Conservation (phyloP, 1,284 basidiomycete genomes). For the Coniferiporia weirii region DNA sequence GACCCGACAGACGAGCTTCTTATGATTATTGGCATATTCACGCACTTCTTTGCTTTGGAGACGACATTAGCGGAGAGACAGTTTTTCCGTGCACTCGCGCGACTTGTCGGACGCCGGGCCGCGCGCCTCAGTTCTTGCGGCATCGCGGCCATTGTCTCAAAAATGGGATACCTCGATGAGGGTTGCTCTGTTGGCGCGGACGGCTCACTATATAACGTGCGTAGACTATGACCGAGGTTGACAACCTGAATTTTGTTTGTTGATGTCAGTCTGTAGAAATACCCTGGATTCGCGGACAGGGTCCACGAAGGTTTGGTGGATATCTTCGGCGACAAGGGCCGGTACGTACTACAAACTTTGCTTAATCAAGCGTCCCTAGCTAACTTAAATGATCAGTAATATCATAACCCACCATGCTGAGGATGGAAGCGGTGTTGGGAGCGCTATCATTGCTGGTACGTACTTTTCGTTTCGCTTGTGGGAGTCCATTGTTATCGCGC, state of each 20-base stretch:
- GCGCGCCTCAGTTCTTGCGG: constrained; percentile 88
- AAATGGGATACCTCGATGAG: constrained; percentile 86
- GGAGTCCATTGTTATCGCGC: neutral
- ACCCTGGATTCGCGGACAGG: constrained; percentile 86
- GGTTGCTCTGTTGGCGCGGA: constrained; percentile 90
- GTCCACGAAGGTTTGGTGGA: constrained; percentile 87
- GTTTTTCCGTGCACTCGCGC: constrained; percentile 90
- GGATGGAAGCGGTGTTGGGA: constrained; percentile 94
- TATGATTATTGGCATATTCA: constrained; percentile 95
- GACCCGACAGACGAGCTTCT: constrained; percentile 98
- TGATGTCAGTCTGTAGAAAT: constrained; percentile 60
- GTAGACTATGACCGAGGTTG: constrained; percentile 24
- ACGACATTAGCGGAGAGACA: constrained; percentile 92
- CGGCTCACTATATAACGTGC: constrained; percentile 87
- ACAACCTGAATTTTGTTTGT: constrained; percentile 4
- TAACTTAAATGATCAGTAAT: constrained; percentile 41
- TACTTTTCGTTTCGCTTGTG: constrained; percentile 18
- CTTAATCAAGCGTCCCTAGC: neutral
- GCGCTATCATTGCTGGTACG: constrained; percentile 89
- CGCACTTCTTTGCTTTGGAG: constrained; percentile 91
- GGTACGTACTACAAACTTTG: constrained; percentile 40
- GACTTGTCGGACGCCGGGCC: constrained; percentile 84
- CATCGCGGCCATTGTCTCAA: constrained; percentile 90
- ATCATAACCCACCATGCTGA: constrained; percentile 90
- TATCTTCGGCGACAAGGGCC: constrained; percentile 91